phyloP scores from a whole-genome alignment of 2,329 filamentous ascomycete species.

The Hypoxylon sp. region DNA sequence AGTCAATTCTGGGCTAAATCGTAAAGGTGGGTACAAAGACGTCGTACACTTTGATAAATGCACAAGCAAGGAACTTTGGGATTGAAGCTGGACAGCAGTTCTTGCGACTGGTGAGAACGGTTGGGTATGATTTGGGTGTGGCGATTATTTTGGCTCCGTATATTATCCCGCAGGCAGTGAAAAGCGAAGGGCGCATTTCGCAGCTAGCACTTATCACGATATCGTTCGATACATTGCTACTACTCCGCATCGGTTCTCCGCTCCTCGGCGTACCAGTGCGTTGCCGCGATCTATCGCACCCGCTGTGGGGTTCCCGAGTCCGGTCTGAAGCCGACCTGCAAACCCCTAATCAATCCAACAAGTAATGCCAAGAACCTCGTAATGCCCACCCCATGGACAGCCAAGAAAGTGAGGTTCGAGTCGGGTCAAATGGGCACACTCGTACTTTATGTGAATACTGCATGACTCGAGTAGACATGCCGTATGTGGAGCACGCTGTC shows the following conservation, averaged over 20 bases:
- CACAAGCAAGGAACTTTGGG: neutral
- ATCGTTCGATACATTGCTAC: conserved; percentile 34
- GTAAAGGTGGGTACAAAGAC: conserved; percentile 1
- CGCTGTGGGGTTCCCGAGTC: conserved; percentile 37
- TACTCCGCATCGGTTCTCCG: conserved; percentile 44
- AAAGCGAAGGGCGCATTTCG: conserved; percentile 1
- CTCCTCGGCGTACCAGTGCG: conserved; percentile 23
- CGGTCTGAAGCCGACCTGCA: conserved; percentile 36
- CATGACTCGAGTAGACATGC: neutral
- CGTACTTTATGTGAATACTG: neutral
- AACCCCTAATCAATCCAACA: conserved; percentile 10
- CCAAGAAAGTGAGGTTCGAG: neutral
- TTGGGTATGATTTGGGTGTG: neutral
- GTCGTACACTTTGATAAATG: neutral
- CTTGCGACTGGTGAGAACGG: neutral
- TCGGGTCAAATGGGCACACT: neutral
- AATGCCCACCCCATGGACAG: conserved; percentile 3
- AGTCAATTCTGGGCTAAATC: neutral
- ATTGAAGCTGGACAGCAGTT: neutral
- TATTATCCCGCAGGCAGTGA: neutral
- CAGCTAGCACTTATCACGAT: conserved; percentile 19
- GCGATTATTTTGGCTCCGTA: neutral
- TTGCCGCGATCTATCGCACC: conserved; percentile 33
- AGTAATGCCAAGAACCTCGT: conserved; percentile 11
- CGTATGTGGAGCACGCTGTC: neutral